Conservation (phyloP, 2,329 filamentous ascomycete species). For the Colletotrichum falcatum region DNA sequence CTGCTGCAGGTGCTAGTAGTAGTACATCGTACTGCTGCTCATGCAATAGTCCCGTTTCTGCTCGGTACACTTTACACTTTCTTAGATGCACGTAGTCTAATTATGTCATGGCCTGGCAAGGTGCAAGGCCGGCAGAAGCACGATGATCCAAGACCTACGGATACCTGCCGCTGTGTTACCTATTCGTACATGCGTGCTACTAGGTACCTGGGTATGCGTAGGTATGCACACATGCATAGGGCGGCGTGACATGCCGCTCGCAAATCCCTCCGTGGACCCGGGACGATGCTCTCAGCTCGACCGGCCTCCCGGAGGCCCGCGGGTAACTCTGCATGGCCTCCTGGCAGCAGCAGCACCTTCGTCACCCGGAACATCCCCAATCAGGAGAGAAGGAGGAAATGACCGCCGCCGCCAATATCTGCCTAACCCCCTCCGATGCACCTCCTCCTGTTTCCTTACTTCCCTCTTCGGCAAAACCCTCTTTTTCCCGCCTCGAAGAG, state of each 20-base stretch:
- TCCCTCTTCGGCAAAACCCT: background rate
- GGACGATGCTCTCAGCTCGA: background rate
- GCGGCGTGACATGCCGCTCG: background rate
- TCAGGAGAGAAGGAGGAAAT: background rate
- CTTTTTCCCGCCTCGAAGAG: background rate
- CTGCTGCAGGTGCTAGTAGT: background rate
- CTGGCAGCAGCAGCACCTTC: background rate
- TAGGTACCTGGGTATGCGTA: no score
- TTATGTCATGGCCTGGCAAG: background rate
- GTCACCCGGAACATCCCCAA: background rate
- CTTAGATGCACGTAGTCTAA: background rate
- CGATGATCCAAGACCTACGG: background rate
- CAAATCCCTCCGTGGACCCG: conserved; percentile 12
- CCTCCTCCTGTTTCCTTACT: conserved; percentile 2
- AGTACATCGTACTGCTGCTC: background rate
- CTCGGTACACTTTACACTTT: no score
- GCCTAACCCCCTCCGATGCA: background rate
- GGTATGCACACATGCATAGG: background rate
- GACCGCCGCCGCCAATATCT: no score
- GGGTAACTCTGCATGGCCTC: conserved; percentile 15
- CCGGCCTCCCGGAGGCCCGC: conserved; percentile 6
- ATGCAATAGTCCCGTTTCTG: background rate
- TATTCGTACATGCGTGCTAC: no score
- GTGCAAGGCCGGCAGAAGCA: background rate
- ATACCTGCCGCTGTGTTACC: no score